Evolutionary conservation across 129 eudicot species (phyloP), one percentile per base, ranked within the genome.

Genomic region (Tagetes patula): DNA sequence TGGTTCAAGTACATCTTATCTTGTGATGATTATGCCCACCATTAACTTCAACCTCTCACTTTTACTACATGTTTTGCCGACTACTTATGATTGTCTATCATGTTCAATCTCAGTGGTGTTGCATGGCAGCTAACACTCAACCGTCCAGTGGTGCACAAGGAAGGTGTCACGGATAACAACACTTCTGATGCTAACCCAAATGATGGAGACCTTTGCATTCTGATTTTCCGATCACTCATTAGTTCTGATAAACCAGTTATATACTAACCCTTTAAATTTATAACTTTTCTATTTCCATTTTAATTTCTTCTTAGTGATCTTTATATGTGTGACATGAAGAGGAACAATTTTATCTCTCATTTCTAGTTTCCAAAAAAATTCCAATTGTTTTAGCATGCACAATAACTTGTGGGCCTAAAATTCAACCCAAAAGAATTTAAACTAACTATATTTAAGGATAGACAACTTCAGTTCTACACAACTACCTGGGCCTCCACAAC

Each of bases 101-200:
- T 36, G 47, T 47, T 65, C 71, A 45, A 50, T 74, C 78, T 46
- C 88, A 95, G 99, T 83, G 95, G 91, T 70, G 91, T 95, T 77
- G 97, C 99, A 50, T 95, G 99, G 97, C 97, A 95, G 76, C 72
- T 95, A 65, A 83, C 87, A 20, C 95, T 95, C 62, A 86, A 80
- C 66, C 94, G 82, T 8, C 94, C 96, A 12, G 72, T 50, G 67
- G 69, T 69, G 67, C 83, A 80, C 56, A 85, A 77, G 77, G 83
- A 76, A 77, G 63, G 50, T 37, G 72, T 40, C 33, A 80, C 53
- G 49, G 80, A 65, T 69, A 78, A 73, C 10, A 80, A 13, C 61
- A 71, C 50, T 11, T 56, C 75, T 13, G 83, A 68, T 71, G 69
- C 75, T 30, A 71, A 76, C 39, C 11, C 76, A 48, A 54, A 82